Evolutionary conservation across 2,329 filamentous ascomycete species (phyloP).

Genomic region (Hypoxylon sp.): DNA sequence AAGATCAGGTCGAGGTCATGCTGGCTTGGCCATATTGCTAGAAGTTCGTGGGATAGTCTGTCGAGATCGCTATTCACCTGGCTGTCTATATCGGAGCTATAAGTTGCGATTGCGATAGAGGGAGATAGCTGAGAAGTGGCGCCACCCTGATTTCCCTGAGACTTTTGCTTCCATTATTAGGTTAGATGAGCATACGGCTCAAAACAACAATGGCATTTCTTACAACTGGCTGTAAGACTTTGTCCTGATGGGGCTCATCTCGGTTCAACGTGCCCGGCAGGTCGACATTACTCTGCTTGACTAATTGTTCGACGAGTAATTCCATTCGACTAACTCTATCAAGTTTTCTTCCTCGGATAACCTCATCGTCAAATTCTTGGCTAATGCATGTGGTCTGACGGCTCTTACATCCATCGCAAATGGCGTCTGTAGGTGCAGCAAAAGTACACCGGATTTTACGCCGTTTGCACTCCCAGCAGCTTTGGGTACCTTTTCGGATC

Average conservation of each 20-base stretch:
- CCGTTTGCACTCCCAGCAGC: conserved; percentile 72
- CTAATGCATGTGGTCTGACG: conserved; percentile 62
- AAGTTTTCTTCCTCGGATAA: conserved; percentile 38
- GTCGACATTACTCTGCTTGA: conserved; percentile 27
- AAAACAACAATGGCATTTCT: background rate
- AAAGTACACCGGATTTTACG: conserved; percentile 68
- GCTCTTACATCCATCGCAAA: conserved; percentile 63
- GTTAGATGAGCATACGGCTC: background rate
- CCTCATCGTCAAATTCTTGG: conserved; percentile 62
- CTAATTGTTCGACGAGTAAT: conserved; percentile 53
- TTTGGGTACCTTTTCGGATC: conserved; percentile 69
- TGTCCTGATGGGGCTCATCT: conserved; percentile 7
- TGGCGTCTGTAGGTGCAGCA: conserved; percentile 54
- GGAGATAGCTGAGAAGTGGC: background rate
- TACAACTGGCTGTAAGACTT: conserved; percentile 3
- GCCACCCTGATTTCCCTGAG: background rate
- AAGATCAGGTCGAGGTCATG: conserved; percentile 58
- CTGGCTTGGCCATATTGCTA: conserved; percentile 57
- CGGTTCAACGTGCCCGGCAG: background rate
- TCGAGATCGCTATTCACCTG: conserved; percentile 35
- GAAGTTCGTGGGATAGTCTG: conserved; percentile 53
- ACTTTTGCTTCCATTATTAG: conserved; percentile 13
- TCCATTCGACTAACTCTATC: conserved; percentile 58
- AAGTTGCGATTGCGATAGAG: background rate
- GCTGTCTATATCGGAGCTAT: conserved; percentile 14